Evolutionary conservation across 805 yeast genomes (phyloP).

Genomic region (Torulaspora gathmanii): DNA sequence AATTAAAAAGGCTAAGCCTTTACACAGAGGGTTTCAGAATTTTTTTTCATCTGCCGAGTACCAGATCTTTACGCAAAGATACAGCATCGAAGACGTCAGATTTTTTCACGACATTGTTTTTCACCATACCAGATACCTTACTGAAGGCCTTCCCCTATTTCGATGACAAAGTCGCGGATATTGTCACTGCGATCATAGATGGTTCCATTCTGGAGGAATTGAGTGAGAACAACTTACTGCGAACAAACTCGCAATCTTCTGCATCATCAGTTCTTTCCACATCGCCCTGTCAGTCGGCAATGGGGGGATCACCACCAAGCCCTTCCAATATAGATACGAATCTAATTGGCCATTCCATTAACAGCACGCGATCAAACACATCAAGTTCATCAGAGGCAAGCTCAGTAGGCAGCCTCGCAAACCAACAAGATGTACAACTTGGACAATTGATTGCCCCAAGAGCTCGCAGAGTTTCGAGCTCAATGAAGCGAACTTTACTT

Average conservation of each 20-base stretch:
- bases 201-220: conserved; percentile 23
- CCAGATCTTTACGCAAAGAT: conserved; percentile 24
- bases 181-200: conserved; percentile 27
- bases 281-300: conserved; percentile 14
- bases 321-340: conserved; percentile 8
- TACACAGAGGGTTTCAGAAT: conserved; percentile 38
- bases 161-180: conserved; percentile 25
- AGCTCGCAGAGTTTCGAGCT: conserved; percentile 15
- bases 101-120: conserved; percentile 32
- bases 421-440: conserved; percentile 9
- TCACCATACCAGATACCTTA: conserved; percentile 27
- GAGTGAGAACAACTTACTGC: conserved; percentile 16
- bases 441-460: conserved; percentile 18
- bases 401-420: conserved; percentile 4
- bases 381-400: conserved; percentile 15
- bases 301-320: conserved; percentile 6
- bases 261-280: conserved; percentile 11
- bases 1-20: conserved; percentile 29
- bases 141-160: conserved; percentile 23
- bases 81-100: conserved; percentile 30
- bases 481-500: conserved; percentile 8
- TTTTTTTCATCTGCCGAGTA: conserved; percentile 32
- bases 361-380: conserved; percentile 10
- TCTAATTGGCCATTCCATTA: conserved; percentile 9
- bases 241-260: conserved; percentile 11